These are phyloP conservation scores for Colletotrichum chrysophilum DNA, from an alignment of 2,329 filamentous ascomycete species.

Conservation along the genomic window DNA sequence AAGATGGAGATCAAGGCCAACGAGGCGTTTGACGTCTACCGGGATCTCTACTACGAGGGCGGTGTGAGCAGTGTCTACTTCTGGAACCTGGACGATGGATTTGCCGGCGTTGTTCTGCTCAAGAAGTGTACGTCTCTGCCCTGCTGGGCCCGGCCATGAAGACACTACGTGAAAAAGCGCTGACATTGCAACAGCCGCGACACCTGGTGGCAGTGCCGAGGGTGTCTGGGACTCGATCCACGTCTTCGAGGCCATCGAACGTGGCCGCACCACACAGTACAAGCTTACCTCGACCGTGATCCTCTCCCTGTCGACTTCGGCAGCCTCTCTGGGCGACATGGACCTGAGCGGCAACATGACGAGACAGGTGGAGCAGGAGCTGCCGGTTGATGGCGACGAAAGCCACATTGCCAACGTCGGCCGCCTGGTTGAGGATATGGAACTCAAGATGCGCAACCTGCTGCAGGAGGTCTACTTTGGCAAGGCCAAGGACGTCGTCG, in stretches of 20 bases:
- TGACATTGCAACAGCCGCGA: constrained; percentile 57
- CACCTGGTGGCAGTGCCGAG: constrained; percentile 67
- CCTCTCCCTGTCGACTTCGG: constrained; percentile 74
- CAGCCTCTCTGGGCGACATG: constrained; percentile 74
- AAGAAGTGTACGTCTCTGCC: constrained; percentile 77
- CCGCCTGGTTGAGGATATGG: constrained; percentile 96
- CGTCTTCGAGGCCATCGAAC: constrained; percentile 95
- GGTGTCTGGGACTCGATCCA: constrained; percentile 98
- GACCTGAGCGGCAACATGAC: constrained; percentile 98
- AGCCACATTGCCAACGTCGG: constrained; percentile 97
- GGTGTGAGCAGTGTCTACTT: constrained; percentile 96
- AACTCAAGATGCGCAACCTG: constrained; percentile 98
- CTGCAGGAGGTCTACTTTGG: constrained; percentile 99
- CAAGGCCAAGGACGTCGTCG: constrained; percentile 98
- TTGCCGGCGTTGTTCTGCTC: constrained; percentile 91
- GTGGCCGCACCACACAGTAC: constrained; percentile 91
- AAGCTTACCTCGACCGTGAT: constrained; percentile 98
- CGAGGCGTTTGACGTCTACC: constrained; percentile 95
- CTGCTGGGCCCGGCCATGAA: not conserved
- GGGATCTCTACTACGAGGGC: constrained; percentile 96
- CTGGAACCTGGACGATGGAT: constrained; percentile 98
- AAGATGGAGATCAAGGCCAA: constrained; percentile 95
- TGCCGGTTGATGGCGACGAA: constrained; percentile 87
- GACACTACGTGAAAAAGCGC: not conserved
- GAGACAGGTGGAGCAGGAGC: constrained; percentile 89